A percentile compares a stretch with the other conserved stretches of the same genome.
Evolutionary conservation across 805 yeast species (phyloP).

Genomic region (Kregervanrija delftensis): DNA sequence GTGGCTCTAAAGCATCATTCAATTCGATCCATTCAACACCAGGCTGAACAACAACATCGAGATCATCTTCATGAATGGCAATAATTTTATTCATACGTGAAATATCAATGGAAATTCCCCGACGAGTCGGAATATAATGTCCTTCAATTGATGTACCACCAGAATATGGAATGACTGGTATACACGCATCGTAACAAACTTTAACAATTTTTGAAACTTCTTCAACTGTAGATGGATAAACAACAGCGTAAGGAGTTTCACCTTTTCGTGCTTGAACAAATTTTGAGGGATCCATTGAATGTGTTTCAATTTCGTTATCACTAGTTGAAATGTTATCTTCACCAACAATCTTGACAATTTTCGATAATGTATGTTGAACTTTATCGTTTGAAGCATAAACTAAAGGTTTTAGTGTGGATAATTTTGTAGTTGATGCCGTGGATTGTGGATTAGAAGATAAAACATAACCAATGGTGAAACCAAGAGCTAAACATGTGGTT

Average conservation of each 20-base stretch:
- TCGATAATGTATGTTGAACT: slow-evolving; percentile 43
- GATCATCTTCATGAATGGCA: slow-evolving; percentile 51
- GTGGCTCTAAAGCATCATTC: slow-evolving; percentile 42
- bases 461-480: slow-evolving; percentile 8
- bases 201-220: slow-evolving; percentile 60
- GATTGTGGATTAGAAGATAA: neutral
- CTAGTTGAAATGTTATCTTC: slow-evolving; percentile 40
- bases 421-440: slow-evolving; percentile 18
- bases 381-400: slow-evolving; percentile 45
- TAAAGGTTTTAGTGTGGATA: slow-evolving; percentile 39
- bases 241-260: slow-evolving; percentile 36
- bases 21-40: slow-evolving; percentile 75
- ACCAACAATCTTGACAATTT: slow-evolving; percentile 50
- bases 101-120: slow-evolving; percentile 54
- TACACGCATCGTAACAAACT: slow-evolving; percentile 51
- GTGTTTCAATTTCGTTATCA: slow-evolving; percentile 22
- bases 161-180: slow-evolving; percentile 68
- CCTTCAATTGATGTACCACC: slow-evolving; percentile 82
- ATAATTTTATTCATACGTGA: slow-evolving; percentile 56
- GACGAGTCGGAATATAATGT: slow-evolving; percentile 63
- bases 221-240: slow-evolving; percentile 57
- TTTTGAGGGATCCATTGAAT: slow-evolving; percentile 27
- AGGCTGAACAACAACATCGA: slow-evolving; percentile 73
- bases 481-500: slow-evolving; percentile 8
- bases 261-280: slow-evolving; percentile 24